Conservation (phyloP, 2,329 filamentous ascomycete genomes). For the Alternaria sp. region DNA sequence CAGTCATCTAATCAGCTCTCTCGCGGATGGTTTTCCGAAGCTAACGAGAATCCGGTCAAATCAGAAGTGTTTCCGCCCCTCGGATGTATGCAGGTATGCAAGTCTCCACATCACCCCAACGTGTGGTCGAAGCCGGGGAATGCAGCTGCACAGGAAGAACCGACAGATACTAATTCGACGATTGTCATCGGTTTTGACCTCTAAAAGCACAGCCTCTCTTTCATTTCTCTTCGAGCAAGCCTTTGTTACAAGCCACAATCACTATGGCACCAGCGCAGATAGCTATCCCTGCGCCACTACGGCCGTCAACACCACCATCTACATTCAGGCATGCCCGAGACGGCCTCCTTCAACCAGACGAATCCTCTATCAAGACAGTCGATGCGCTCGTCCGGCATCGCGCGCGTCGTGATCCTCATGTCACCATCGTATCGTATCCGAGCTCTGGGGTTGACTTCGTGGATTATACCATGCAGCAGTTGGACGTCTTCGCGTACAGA, state of each 20-base stretch:
- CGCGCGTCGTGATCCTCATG: slow-evolving; percentile 43
- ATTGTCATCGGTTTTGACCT: not conserved
- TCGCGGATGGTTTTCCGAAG: not conserved
- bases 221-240: not conserved
- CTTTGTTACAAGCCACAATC: not conserved
- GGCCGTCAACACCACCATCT: not conserved
- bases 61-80: not conserved
- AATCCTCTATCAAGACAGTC: slow-evolving; percentile 37
- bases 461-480: slow-evolving; percentile 55
- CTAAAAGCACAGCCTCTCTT: not conserved
- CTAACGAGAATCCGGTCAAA: not conserved
- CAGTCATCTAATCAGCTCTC: not conserved
- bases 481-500: slow-evolving; percentile 51
- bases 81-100: slow-evolving; percentile 3
- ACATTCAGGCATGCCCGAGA: not conserved
- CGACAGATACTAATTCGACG: not conserved
- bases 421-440: slow-evolving; percentile 54
- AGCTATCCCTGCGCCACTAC: slow-evolving; percentile 13
- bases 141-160: not conserved
- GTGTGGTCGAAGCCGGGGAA: not conserved
- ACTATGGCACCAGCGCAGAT: slow-evolving; percentile 30
- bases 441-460: slow-evolving; percentile 53
- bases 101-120: not conserved
- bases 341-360: not conserved
- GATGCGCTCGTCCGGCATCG: slow-evolving; percentile 50